phyloP scores from a whole-genome alignment of 1,284 basidiomycete species.

The Heimioporus retisporus region DNA sequence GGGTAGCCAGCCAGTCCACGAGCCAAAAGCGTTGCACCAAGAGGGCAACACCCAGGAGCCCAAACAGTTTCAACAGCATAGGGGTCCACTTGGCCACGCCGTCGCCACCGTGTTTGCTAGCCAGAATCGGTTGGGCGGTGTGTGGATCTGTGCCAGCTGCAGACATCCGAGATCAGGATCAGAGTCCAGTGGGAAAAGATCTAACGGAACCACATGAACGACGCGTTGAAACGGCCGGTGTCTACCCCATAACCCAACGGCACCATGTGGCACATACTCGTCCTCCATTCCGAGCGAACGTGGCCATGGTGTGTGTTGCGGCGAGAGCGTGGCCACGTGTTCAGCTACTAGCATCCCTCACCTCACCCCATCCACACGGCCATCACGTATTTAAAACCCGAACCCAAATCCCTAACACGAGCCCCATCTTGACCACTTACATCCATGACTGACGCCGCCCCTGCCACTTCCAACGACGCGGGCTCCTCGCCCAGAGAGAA shows the following conservation, averaged over 20 bases:
- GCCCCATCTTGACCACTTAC: neutral
- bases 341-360: constrained; percentile 23
- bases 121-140: no score
- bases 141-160: no score
- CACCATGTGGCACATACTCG: no score
- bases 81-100: no score
- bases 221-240: no score
- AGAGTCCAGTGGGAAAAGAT: no score
- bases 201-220: no score
- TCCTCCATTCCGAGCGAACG: no score
- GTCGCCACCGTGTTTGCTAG: no score
- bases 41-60: constrained; percentile 22
- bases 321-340: constrained; percentile 35
- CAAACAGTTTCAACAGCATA: no score
- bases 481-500: constrained; percentile 57
- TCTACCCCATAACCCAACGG: no score
- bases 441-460: constrained; percentile 73
- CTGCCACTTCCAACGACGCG: constrained; percentile 64
- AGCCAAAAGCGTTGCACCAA: constrained; percentile 16
- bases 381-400: constrained; percentile 38
- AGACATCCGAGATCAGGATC: no score
- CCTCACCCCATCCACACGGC: constrained; percentile 42
- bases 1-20: neutral
- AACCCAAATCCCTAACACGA: constrained; percentile 9
- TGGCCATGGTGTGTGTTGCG: neutral